These are phyloP conservation scores for Sporothrix brasiliensis DNA, from an alignment of 2,329 filamentous ascomycete species.

Conservation along the genomic window DNA sequence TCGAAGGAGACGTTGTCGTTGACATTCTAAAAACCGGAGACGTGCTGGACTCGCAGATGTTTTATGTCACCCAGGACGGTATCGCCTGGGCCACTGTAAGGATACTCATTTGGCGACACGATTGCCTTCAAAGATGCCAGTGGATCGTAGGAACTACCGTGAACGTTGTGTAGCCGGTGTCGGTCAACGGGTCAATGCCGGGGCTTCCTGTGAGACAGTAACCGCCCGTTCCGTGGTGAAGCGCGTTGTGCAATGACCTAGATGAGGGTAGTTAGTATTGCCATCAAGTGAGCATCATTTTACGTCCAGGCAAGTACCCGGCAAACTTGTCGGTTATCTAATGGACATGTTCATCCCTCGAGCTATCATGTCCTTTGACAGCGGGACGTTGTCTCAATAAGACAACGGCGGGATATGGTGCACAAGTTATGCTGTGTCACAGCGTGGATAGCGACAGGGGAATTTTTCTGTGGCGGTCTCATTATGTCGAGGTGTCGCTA, in stretches of 20 bases:
- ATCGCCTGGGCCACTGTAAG: slow-evolving; percentile 13
- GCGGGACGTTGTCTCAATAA: slow-evolving; percentile 32
- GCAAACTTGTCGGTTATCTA: slow-evolving; percentile 30
- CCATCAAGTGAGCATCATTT: not conserved
- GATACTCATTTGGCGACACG: not conserved
- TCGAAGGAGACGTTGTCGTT: slow-evolving; percentile 34
- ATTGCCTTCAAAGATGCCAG: slow-evolving; percentile 5
- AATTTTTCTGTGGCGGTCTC: not conserved
- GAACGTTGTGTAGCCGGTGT: slow-evolving; percentile 31
- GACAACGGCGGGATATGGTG: slow-evolving; percentile 30
- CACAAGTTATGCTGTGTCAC: slow-evolving; percentile 28
- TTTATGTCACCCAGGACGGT: not conserved
- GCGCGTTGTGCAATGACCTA: slow-evolving; percentile 35
- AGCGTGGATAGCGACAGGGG: not conserved
- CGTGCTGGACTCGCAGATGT: slow-evolving; percentile 1
- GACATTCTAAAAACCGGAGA: slow-evolving; percentile 29
- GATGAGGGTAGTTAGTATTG: too few species aligned
- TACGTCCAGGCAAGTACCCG: slow-evolving; percentile 32
- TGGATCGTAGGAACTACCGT: slow-evolving; percentile 32
- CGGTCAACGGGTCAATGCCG: slow-evolving; percentile 1
- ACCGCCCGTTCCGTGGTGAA: slow-evolving; percentile 34
- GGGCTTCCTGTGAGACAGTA: slow-evolving; percentile 26
- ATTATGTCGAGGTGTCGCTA: too few species aligned
- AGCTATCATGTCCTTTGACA: slow-evolving; percentile 27
- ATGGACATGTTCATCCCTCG: slow-evolving; percentile 33